Evolutionary conservation across 1,284 basidiomycete genomes (phyloP), one percentile per base, ranked within the genome.

Genomic region (Anthracocystis walkeri): DNA sequence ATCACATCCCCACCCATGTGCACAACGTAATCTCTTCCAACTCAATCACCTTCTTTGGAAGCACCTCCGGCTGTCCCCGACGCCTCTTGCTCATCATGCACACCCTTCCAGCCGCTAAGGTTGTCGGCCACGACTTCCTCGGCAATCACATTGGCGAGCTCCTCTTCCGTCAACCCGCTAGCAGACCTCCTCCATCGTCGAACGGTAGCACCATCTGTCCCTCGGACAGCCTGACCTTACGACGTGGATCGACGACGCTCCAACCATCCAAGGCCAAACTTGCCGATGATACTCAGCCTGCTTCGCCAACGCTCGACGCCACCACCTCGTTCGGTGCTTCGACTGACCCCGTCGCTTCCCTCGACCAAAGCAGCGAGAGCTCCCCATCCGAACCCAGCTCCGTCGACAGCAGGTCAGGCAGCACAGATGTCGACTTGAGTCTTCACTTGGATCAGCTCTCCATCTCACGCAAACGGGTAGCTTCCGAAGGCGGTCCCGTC

Each of bases 91-190:
- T 49, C 38, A 61, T n/a, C 46, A 75, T 75, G 72, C 72, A 58
- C 38, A 66, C 63, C 40, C 45, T 71, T 25, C 57, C 67, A 6
- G 64, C 64, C n/a, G 58, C 67, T 42, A 63, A 48, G 44, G 38
- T 58, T 10, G 64, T 71, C 33, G 64, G 60, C 25, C 48, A 67
- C 46, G 73, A 75, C 65, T 75, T 75, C 25, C 67, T 75, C n/a
- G 73, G 63, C 45, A 75, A 67, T 21, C 73, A 75, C 61, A 75
- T 75, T 46, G 73, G 73, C 49, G 64, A 75, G 56, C 65, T 75
- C 7, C 73, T 75, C 58, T 29, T 75, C 41, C 64, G 73, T 3
- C 73, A 75, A 20, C 70, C 70, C 12, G 45, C 55, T 51, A 63
- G 57, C 41, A 61, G 35, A 35, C 14, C 29, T 20, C 21, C 55